Evolutionary conservation across 768 basidiomycete species (phyloP), one percentile per base, ranked within the genome.

Genomic region (Phallus indusiatus): DNA sequence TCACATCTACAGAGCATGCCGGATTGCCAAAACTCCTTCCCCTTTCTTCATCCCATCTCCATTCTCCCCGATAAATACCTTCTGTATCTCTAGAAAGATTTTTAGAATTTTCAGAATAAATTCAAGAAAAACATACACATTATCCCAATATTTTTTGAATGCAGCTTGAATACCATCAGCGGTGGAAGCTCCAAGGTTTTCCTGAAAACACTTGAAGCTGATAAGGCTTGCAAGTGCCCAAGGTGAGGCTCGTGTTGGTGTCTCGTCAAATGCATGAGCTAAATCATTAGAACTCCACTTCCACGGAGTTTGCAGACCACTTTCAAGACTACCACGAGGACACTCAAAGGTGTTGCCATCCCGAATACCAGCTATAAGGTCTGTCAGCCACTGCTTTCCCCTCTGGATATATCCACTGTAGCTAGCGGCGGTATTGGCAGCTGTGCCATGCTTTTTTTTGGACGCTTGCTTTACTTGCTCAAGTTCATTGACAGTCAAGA

Each of bases 1-100:
- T 59, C 1, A 74, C 66, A 21, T 63, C 61, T 22, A 47, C 55
- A 0, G 67, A 68, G 1, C 67, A 58, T 0, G 68, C 70, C 1
- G 69, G 73, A 53, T 68, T 69, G 2, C 73, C 72, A 7, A 63
- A 55, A 14, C 73, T 68, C 1, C 42, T 55, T 1, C 58, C 61
- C 1, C 64, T 67, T 2, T 53, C 60, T 47, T 68, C 46, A n/a
- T 72, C 56, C 17, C 64, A 63, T 9, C 47, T 34, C 60, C 72
- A 75, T 3, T 47, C 46, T 7, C 71, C n/a, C 69, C 53, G 50
- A 59, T 71, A 73, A 14, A 22, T 22, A 14, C 33, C 50, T 51
- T 51, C 50, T 22, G 50, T 34, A 34, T 51, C 50, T 14, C 50
- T 51, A 12, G 4, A 14, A n/a, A 48, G 8, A n/a, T 3, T 48